These are phyloP conservation scores for Metarhizium brunneum DNA, from an alignment of 2,329 filamentous ascomycete species.

Conservation along the genomic window DNA sequence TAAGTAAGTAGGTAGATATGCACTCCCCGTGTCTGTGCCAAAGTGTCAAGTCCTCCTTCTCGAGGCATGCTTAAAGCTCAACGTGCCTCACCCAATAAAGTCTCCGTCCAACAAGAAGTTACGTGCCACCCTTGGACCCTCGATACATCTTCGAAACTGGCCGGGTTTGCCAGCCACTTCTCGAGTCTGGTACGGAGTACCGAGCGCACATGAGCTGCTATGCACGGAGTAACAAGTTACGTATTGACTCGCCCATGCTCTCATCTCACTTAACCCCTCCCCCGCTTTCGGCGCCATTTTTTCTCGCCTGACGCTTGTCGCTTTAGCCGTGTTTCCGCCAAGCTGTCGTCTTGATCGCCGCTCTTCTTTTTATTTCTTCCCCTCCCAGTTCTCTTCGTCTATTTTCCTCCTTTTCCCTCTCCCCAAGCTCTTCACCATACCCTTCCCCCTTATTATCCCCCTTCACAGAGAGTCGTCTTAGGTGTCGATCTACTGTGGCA, in stretches of 20 bases:
- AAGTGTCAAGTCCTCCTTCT: background rate
- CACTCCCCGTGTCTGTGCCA: background rate
- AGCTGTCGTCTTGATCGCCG: constrained; percentile 1
- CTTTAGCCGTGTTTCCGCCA: background rate
- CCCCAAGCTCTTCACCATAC: background rate
- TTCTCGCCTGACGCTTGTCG: constrained; percentile 11
- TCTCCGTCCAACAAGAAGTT: no score
- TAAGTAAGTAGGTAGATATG: no score
- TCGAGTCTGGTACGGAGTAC: no score
- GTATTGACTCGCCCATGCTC: no score
- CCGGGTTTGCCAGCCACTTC: no score
- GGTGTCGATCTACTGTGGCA: constrained; percentile 6
- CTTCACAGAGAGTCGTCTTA: constrained; percentile 4
- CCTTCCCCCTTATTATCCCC: background rate
- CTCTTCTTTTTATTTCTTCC: constrained; percentile 10
- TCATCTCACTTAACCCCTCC: constrained; percentile 8
- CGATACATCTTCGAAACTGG: no score
- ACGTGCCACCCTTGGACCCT: no score
- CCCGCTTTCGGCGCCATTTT: constrained; percentile 25
- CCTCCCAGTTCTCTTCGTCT: constrained; percentile 11
- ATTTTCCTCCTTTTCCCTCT: constrained; percentile 9
- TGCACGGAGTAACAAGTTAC: no score
- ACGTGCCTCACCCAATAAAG: no score
- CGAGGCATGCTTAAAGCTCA: no score
- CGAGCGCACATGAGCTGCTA: no score